Percentiles rank a stretch among this genome's conserved stretches.
These are phyloP conservation scores for Citrus inodora DNA, from an alignment of 345 rosid species.

Conservation along the genomic window DNA sequence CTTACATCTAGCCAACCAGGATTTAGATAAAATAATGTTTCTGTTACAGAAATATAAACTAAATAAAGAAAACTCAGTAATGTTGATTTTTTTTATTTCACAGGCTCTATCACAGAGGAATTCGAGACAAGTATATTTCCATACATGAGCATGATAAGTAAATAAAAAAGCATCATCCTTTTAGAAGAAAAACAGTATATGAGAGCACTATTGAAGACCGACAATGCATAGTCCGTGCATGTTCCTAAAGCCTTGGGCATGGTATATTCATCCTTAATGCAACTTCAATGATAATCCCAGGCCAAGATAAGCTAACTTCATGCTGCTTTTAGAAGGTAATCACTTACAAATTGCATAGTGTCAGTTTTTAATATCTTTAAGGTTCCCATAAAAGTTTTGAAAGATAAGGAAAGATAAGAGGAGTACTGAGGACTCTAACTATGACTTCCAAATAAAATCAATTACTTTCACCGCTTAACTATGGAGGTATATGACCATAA, in stretches of 20 bases:
- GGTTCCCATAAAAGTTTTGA: not conserved
- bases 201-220: not conserved
- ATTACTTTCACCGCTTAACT: not conserved
- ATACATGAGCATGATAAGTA: not conserved
- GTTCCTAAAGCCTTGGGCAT: not conserved
- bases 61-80: not conserved
- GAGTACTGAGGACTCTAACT: not conserved
- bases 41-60: not conserved
- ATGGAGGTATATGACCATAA: not conserved
- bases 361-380: not conserved
- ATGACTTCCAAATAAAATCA: not conserved
- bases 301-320: not conserved
- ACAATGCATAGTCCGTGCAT: not conserved
- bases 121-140: not conserved
- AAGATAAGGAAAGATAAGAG: not conserved
- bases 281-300: not conserved
- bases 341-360: not conserved
- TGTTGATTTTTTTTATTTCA: not conserved
- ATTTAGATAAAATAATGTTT: constrained; percentile 6
- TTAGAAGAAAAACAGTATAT: not conserved
- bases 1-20: not conserved
- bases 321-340: not conserved
- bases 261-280: not conserved
- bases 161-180: not conserved
- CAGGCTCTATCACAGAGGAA: not conserved